A percentile compares a stretch with the other conserved stretches of the same genome.
phyloP scores from a whole-genome alignment of 1,284 basidiomycete species.

The Hymenochaete sp. region DNA sequence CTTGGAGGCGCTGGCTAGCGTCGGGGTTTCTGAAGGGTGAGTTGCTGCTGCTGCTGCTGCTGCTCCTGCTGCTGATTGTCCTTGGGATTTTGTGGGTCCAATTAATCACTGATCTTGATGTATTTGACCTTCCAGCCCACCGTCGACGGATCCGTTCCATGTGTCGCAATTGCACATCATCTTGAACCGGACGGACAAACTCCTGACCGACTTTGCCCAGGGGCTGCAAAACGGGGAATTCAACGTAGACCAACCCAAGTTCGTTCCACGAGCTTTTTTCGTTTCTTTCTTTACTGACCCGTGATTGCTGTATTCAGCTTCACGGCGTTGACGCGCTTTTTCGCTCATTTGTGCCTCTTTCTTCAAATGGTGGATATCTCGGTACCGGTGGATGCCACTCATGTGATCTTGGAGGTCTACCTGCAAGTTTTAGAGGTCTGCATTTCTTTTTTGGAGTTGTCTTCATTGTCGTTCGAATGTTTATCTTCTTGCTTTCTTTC shows the following conservation, averaged over 20 bases:
- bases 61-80: conserved; percentile 11
- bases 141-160: conserved; percentile 78
- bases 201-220: conserved; percentile 68
- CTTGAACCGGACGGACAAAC: conserved; percentile 56
- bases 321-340: conserved; percentile 75
- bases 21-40: conserved; percentile 54
- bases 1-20: conserved; percentile 43
- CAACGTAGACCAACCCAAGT: conserved; percentile 52
- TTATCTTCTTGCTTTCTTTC: neutral
- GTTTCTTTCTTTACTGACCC: conserved; percentile 5
- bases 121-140: conserved; percentile 34
- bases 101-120: neutral
- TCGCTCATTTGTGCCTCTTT: conserved; percentile 90
- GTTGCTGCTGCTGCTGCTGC: conserved; percentile 18
- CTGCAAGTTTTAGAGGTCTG: conserved; percentile 77
- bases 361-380: conserved; percentile 73
- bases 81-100: neutral
- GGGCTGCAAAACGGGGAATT: conserved; percentile 47
- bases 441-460: conserved; percentile 1
- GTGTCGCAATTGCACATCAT: conserved; percentile 83
- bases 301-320: conserved; percentile 35
- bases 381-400: conserved; percentile 66
- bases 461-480: neutral
- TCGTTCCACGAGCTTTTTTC: conserved; percentile 26
- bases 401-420: conserved; percentile 84